Evolutionary conservation across 306 rosid species (phyloP).

Genomic region (Cucumis hystrix): DNA sequence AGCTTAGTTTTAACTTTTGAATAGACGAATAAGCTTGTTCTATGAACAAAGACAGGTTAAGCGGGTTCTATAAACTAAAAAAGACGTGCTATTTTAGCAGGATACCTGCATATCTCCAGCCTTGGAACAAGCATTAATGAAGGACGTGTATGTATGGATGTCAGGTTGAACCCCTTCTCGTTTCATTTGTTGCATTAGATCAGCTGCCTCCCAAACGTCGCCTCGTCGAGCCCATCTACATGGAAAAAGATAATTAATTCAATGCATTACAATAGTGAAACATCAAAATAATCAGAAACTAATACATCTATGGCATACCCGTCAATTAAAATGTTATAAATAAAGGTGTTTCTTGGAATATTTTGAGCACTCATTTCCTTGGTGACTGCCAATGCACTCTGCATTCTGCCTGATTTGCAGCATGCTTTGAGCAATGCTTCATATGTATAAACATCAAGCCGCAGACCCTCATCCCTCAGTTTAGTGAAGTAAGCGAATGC

Average conservation of each 20-base stretch:
- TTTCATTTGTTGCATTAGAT: conserved; percentile 90
- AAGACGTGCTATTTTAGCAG: neutral
- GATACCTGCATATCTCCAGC: conserved; percentile 93
- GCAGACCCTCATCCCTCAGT: conserved; percentile 71
- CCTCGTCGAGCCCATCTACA: conserved; percentile 95
- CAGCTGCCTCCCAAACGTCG: conserved; percentile 99
- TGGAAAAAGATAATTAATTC: conserved; percentile 2
- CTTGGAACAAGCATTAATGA: conserved; percentile 83
- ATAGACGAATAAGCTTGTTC: neutral
- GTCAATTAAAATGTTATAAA: conserved; percentile 87
- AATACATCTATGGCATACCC: conserved; percentile 38
- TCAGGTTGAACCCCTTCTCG: conserved; percentile 75
- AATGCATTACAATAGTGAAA: neutral
- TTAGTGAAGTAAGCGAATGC: conserved; percentile 68
- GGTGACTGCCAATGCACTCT: conserved; percentile 90
- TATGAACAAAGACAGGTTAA: too few species aligned
- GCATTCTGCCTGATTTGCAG: conserved; percentile 98
- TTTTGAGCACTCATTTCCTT: conserved; percentile 75
- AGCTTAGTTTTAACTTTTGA: neutral
- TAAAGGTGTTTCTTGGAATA: conserved; percentile 77
- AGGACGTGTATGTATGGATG: conserved; percentile 87
- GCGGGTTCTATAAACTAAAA: neutral
- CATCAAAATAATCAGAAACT: neutral
- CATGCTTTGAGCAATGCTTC: conserved; percentile 95
- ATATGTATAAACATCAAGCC: conserved; percentile 70